Evolutionary conservation across 192 early-diverging fungal species (phyloP).

Genomic region (Lobosporangium transversale): DNA sequence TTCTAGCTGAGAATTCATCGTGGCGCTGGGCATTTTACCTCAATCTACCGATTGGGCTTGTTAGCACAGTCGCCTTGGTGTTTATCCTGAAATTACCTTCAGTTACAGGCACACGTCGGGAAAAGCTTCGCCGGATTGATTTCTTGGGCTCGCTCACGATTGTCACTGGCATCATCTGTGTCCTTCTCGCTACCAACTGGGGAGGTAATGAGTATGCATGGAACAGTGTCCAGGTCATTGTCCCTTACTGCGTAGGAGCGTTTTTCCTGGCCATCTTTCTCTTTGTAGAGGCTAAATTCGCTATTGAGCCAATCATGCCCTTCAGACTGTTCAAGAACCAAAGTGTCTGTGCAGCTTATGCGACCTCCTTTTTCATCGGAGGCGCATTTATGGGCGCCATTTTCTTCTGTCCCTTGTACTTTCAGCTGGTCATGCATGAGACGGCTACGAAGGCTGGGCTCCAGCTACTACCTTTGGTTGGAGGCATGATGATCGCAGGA

Average conservation of each 20-base stretch:
- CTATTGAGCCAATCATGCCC: slow-evolving; percentile 79
- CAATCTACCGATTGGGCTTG: slow-evolving; percentile 28
- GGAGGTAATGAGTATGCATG: slow-evolving; percentile 71
- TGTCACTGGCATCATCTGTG: slow-evolving; percentile 35
- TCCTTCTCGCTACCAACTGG: slow-evolving; percentile 52
- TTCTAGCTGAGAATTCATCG: slow-evolving; percentile 41
- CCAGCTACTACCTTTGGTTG: slow-evolving; percentile 76
- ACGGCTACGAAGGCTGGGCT: slow-evolving; percentile 77
- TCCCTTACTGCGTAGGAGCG: slow-evolving; percentile 64
- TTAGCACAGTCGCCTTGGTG: slow-evolving; percentile 21
- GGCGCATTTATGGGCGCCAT: slow-evolving; percentile 61
- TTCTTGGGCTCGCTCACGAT: slow-evolving; percentile 46
- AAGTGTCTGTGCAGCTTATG: slow-evolving; percentile 64
- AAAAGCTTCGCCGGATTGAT: slow-evolving; percentile 44
- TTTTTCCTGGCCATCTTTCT: slow-evolving; percentile 62
- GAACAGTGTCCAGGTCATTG: slow-evolving; percentile 65
- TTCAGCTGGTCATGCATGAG: slow-evolving; percentile 70
- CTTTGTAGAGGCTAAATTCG: slow-evolving; percentile 69
- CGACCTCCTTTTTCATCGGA: slow-evolving; percentile 70
- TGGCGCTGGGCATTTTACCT: slow-evolving; percentile 60
- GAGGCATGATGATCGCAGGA: slow-evolving; percentile 65
- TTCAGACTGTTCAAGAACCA: slow-evolving; percentile 71
- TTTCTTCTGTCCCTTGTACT: slow-evolving; percentile 82
- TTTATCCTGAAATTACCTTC: slow-evolving; percentile 23
- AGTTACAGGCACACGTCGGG: slow-evolving; percentile 16